phyloP scores from a whole-genome alignment of 2,329 filamentous ascomycete species.

The Colletotrichum trifolii region DNA sequence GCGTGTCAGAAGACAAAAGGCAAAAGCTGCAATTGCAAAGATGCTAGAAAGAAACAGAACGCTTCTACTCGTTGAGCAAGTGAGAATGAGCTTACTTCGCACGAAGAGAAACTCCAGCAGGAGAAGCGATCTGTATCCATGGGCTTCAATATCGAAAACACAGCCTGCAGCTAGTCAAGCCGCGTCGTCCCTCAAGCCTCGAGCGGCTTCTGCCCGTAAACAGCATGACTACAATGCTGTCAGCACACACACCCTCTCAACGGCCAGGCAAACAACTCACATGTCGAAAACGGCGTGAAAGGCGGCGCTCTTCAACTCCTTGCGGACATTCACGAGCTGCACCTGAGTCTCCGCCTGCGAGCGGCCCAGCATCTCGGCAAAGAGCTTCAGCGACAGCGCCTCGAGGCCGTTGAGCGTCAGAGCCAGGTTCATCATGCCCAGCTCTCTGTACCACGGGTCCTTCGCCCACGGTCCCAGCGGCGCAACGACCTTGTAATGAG shows the following conservation, averaged over 20 bases:
- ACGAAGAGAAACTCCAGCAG: too few relatives aligned
- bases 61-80: too few relatives aligned
- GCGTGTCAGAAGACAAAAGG: too few relatives aligned
- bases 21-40: too few relatives aligned
- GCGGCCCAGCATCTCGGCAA: constrained; percentile 45
- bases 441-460: constrained; percentile 43
- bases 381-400: constrained; percentile 41
- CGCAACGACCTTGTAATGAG: constrained; percentile 43
- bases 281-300: constrained; percentile 43
- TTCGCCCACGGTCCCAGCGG: constrained; percentile 52
- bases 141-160: too few relatives aligned
- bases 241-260: background rate
- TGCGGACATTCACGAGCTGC: constrained; percentile 43
- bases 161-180: too few relatives aligned
- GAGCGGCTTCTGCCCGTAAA: constrained; percentile 35
- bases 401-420: constrained; percentile 40
- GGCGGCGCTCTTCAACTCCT: constrained; percentile 43
- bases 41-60: too few relatives aligned
- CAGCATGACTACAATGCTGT: constrained; percentile 26
- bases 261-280: constrained; percentile 23
- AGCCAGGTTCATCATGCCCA: constrained; percentile 41
- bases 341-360: constrained; percentile 40
- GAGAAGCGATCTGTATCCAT: too few relatives aligned
- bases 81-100: too few relatives aligned
- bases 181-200: background rate